These are phyloP conservation scores for Trametes pubescens DNA, from an alignment of 1,284 basidiomycete species.

Conservation along the genomic window DNA sequence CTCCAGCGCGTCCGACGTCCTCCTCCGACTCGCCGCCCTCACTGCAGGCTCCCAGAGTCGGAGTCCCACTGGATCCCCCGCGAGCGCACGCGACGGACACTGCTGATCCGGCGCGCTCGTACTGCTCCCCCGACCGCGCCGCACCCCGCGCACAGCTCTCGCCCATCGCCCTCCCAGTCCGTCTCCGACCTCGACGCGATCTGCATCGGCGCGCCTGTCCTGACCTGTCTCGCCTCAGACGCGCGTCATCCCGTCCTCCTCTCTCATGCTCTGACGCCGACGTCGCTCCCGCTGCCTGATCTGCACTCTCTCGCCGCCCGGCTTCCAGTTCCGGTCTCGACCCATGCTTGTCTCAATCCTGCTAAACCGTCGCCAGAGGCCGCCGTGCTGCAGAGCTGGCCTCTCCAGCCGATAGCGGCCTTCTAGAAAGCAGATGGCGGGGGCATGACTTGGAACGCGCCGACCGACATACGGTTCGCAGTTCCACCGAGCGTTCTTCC, in stretches of 20 bases:
- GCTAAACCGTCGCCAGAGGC: slow-evolving; percentile 9
- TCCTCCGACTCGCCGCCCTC: not conserved
- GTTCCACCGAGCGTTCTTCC: slow-evolving; percentile 24
- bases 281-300: not conserved
- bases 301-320: not conserved
- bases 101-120: slow-evolving; percentile 12
- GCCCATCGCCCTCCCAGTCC: not conserved
- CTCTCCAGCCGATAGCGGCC: slow-evolving; percentile 17
- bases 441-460: slow-evolving; percentile 19
- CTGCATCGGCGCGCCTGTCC: slow-evolving; percentile 5
- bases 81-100: slow-evolving; percentile 1
- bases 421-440: slow-evolving; percentile 17
- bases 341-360: slow-evolving; percentile 8
- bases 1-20: not conserved
- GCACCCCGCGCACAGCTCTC: not conserved
- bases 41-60: not conserved
- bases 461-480: slow-evolving; percentile 13
- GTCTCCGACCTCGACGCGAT: slow-evolving; percentile 5
- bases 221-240: not conserved
- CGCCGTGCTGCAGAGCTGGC: not conserved
- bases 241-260: not conserved
- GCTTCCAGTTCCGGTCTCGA: slow-evolving; percentile 14
- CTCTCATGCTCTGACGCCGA: not conserved
- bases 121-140: not conserved
- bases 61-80: not conserved